These are phyloP conservation scores for Thalassiosira profunda DNA, from an alignment of 108 stramenopile genomes.

Conservation along the genomic window DNA sequence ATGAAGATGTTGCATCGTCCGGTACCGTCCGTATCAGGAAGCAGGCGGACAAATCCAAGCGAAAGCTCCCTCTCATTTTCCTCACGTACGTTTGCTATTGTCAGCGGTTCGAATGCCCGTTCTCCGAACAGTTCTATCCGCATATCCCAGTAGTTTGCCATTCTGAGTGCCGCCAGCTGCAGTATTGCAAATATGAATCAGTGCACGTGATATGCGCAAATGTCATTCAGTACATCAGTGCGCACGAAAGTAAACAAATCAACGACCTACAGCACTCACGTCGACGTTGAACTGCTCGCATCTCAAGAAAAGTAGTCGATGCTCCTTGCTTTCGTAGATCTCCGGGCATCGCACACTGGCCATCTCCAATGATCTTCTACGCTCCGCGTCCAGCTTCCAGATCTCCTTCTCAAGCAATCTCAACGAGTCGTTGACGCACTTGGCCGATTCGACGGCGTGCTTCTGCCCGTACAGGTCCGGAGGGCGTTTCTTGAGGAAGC, in stretches of 20 bases:
- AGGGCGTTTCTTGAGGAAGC: conserved; percentile 12
- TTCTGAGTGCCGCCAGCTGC: conserved; percentile 13
- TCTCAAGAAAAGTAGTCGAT: conserved; percentile 21
- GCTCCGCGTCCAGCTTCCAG: conserved; percentile 9
- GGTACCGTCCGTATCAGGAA: conserved; percentile 32
- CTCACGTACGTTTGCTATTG: not conserved
- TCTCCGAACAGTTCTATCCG: conserved; percentile 20
- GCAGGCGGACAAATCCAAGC: conserved; percentile 16
- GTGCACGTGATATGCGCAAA: not conserved
- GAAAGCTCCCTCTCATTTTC: conserved; percentile 15
- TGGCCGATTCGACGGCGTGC: conserved; percentile 19
- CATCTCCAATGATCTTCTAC: not conserved
- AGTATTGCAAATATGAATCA: too few species aligned
- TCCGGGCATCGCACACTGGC: conserved; percentile 17
- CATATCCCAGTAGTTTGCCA: conserved; percentile 29
- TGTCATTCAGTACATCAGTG: not conserved
- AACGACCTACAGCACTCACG: conserved; percentile 19
- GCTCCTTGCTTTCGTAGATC: conserved; percentile 10
- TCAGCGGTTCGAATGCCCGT: conserved; percentile 14
- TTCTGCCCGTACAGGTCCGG: conserved; percentile 29
- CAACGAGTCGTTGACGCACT: conserved; percentile 14
- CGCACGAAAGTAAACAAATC: conserved; percentile 10
- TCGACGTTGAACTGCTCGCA: conserved; percentile 41
- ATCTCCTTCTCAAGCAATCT: conserved; percentile 17
- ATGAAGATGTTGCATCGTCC: conserved; percentile 53